Percentiles rank a stretch among this genome's conserved stretches.
phyloP scores from a whole-genome alignment of 2,329 filamentous ascomycete genomes.

The Fusarium longipes region DNA sequence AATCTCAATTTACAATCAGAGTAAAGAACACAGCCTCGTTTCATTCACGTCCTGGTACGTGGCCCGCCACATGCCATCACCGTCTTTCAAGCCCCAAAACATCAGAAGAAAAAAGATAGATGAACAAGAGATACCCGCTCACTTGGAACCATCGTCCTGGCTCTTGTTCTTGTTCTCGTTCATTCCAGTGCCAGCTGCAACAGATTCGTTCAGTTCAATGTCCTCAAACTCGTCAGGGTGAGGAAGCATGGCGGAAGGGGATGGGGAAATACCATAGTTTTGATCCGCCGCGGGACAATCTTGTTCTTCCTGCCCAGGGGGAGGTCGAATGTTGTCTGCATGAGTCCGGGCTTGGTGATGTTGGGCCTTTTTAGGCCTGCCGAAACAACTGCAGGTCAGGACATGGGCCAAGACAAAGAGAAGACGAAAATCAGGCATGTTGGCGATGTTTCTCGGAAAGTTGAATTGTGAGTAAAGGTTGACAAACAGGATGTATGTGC shows the following conservation, averaged over 20 bases:
- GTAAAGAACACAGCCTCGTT: not conserved
- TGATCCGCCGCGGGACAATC: not conserved
- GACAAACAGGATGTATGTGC: not conserved
- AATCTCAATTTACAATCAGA: not conserved
- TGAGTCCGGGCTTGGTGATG: not conserved
- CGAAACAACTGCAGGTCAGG: constrained; percentile 13
- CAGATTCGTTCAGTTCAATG: not conserved
- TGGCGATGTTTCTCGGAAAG: not conserved
- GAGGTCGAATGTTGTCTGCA: not conserved
- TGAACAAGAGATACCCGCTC: not conserved
- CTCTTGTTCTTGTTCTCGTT: not conserved
- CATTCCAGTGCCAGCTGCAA: not conserved
- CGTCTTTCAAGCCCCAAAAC: not conserved
- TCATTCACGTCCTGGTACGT: not conserved
- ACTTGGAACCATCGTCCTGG: not conserved
- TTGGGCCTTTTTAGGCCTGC: not conserved
- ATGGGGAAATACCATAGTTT: not conserved
- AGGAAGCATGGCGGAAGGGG: not conserved
- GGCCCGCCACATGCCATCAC: too few relatives aligned
- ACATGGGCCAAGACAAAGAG: constrained; percentile 15
- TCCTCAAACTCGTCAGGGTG: constrained; percentile 7
- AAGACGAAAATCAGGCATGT: constrained; percentile 36
- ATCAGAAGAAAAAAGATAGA: not conserved
- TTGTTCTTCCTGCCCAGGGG: not conserved
- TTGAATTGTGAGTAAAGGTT: not conserved